Percentiles rank a stretch among this genome's conserved stretches.
Evolutionary conservation across 75 land plant genomes (phyloP).

Genomic region (Larix kaempferi): DNA sequence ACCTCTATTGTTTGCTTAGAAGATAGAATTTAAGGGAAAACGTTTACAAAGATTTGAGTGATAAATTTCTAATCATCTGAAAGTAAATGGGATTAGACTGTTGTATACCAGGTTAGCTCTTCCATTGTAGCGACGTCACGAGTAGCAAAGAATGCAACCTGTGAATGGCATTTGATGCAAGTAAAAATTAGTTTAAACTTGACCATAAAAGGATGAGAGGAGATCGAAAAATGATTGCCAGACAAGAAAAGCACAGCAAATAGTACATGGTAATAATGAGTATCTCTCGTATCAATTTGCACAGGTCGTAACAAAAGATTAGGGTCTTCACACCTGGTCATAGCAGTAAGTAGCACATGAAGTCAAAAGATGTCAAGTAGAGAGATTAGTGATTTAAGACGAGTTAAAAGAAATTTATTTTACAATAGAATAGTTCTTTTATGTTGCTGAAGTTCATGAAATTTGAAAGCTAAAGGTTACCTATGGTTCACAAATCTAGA

Average conservation of each 20-base stretch:
- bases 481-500: conserved; percentile 37
- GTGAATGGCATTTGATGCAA: not conserved
- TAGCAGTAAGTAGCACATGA: not conserved
- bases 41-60: not conserved
- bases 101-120: conserved; percentile 29
- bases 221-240: not conserved
- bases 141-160: conserved; percentile 31
- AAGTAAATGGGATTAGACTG: not conserved
- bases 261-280: conserved; percentile 33
- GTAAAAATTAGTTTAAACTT: not conserved
- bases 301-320: conserved; percentile 31
- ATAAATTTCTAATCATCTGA: not conserved
- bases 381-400: not conserved
- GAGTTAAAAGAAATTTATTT: not conserved
- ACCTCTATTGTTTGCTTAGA: not conserved
- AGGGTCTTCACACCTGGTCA: conserved; percentile 25
- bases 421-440: not conserved
- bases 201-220: not conserved
- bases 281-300: conserved; percentile 28
- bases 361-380: not conserved
- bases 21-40: not conserved
- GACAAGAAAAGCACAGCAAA: not conserved
- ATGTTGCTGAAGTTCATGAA: not conserved
- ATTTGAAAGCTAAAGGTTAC: conserved; percentile 1
- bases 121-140: conserved; percentile 19